Evolutionary conservation across 495 filamentous ascomycete genomes (phyloP), one percentile per base, ranked within the genome.

Genomic region (Neurospora sp.): DNA sequence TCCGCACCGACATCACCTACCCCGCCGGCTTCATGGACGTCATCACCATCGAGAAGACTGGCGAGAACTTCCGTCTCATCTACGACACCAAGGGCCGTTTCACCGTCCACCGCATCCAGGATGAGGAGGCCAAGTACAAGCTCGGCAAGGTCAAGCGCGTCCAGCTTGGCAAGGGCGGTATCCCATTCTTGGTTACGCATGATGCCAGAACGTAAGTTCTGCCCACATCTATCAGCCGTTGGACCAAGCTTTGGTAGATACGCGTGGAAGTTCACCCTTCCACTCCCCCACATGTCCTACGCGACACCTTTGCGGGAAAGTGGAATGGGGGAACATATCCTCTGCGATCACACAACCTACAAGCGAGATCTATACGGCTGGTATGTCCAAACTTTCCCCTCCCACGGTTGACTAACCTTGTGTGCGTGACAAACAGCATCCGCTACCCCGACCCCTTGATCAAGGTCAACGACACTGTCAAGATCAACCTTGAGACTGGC

Each of bases 141-240:
- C 89, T 99, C 75, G 94, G 94, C 86, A 99, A 98, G 89, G 96
- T 98, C 88, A 98, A 97, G 92, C 89, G 94, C 78, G 96, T 98
- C 59, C 96, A 99, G 89, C 90, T 99, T 80, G 96, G 96, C 89
- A 93, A 93, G 85, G 96, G 96, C 87, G 96, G 95, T 87, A 96
- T 99, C 89, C 96, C 96, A 93, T 98, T 97, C 93, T 97, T 98
- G 92, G 96, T 98, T 92, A 98, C 96, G 93, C 96, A 98, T 91
- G 96, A 99, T 93, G 96, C 96, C 87, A 90, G 96, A 93, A 99
- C 96, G 94, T 98, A 87, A 96, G 94, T 90, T 90, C 88, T 92
- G 86, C 89, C 90, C 88, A 91, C 89, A 92, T 94, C 94, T 93
- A 91, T 97, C 94, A 97, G 94, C 90, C 94, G 94, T 97, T 96